Evolutionary conservation across 192 early-diverging fungal genomes (phyloP), one percentile per base, ranked within the genome.

Genomic region (Backusella mclennaniae): DNA sequence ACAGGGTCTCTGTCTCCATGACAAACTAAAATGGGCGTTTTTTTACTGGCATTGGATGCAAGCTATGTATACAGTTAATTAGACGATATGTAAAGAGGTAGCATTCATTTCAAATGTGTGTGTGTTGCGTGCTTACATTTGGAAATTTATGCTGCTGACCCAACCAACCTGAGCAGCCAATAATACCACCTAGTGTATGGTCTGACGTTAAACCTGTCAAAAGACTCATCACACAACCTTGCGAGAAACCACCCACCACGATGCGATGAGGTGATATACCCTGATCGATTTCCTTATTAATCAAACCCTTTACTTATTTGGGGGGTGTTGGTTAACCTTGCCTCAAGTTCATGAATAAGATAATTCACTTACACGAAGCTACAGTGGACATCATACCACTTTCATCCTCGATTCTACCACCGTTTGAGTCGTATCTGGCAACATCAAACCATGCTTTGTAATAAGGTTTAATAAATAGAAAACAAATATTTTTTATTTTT

Each of bases 201-300:
- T 91, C 92, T 6, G 91, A 88, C 35, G 92, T 91, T 75, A 97
- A 79, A 5, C 86, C 90, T 9, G 89, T 88, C 73, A 94, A 79
- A 49, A 97, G 80, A 12, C 92, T 69, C 85, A 96, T 86, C 0
- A 92, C 96, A n/a, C 42, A 67, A 74, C 82, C 96, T 82, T 99
- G 98, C 26, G 95, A 97, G 75, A 99, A 99, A 0, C 98, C 98
- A 69, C 95, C 96, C 19, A 99, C 56, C 42, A 98, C 90, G 63
- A 99, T 99, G 19, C 95, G 88, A 44, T 91, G 83, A 6, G 95
- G 81, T 2, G 93, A 88, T 67, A 95, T 96, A 4, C 94, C 92
- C 23, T 85, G 66, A 19, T 93, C 91, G 5, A 99, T 83, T 82
- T 99, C 96, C 6, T 88, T 77, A 15, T 87, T 79, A 19, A 97